Evolutionary conservation across 495 filamentous ascomycete genomes (phyloP).

Genomic region (Cercophora samala): DNA sequence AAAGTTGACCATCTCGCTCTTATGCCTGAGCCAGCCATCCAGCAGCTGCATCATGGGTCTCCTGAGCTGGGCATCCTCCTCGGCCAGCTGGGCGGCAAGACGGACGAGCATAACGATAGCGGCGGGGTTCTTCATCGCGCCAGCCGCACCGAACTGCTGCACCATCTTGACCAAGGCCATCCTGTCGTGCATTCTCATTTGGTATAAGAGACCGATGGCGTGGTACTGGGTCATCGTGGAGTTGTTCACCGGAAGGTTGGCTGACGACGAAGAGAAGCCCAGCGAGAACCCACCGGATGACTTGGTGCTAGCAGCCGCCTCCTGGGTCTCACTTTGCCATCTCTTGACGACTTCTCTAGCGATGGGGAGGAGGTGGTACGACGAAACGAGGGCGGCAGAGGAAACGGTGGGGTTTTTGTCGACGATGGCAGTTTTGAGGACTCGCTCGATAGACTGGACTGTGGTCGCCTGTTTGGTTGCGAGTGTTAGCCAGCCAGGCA

Average conservation of each 20-base stretch:
- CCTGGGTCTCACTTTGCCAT: slow-evolving; percentile 99
- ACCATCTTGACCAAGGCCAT: slow-evolving; percentile 99
- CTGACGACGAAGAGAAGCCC: slow-evolving; percentile 74
- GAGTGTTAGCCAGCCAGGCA: slow-evolving; percentile 17
- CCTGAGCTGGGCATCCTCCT: slow-evolving; percentile 83
- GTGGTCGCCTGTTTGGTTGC: slow-evolving; percentile 69
- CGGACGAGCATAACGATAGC: slow-evolving; percentile 89
- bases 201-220: slow-evolving; percentile 94
- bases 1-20: slow-evolving; percentile 99
- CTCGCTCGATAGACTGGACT: slow-evolving; percentile 94
- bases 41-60: slow-evolving; percentile 93
- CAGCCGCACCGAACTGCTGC: slow-evolving; percentile 89
- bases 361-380: slow-evolving; percentile 96
- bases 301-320: slow-evolving; percentile 86
- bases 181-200: slow-evolving; percentile 95
- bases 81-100: slow-evolving; percentile 88
- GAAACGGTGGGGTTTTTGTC: slow-evolving; percentile 98
- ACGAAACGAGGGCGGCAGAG: slow-evolving; percentile 93
- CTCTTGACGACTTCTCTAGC: slow-evolving; percentile 91
- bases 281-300: slow-evolving; percentile 84
- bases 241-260: slow-evolving; percentile 68
- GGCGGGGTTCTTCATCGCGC: slow-evolving; percentile 90
- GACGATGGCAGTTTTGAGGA: slow-evolving; percentile 98
- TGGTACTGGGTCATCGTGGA: slow-evolving; percentile 98
- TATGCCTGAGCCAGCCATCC: slow-evolving; percentile 95